Evolutionary conservation across 192 early-diverging fungal species (phyloP).

Genomic region (Entomortierella beljakovae): DNA sequence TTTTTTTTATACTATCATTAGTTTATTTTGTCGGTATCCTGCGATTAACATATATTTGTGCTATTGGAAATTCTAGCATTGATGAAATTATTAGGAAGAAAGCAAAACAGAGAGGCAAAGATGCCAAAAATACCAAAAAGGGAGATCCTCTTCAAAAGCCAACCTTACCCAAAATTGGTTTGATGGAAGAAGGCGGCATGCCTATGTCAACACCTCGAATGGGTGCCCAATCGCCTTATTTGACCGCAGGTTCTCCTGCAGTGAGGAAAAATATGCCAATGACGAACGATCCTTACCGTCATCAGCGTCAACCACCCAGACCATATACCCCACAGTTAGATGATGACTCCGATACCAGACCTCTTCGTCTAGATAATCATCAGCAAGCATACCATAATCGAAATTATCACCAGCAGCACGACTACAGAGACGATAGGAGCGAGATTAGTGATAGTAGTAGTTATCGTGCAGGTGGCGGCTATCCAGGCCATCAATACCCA

Average conservation of each 20-base stretch:
- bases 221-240: slow-evolving; percentile 21
- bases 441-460: slow-evolving; percentile 34
- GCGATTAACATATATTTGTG: too few species aligned
- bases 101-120: slow-evolving; percentile 45
- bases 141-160: slow-evolving; percentile 36
- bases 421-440: slow-evolving; percentile 34
- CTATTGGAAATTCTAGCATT: slow-evolving; percentile 57
- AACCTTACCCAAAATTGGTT: slow-evolving; percentile 47
- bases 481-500: background rate
- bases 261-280: slow-evolving; percentile 28
- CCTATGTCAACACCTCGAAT: slow-evolving; percentile 27
- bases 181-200: slow-evolving; percentile 30
- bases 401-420: too few species aligned
- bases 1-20: slow-evolving; percentile 61
- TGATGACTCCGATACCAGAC: slow-evolving; percentile 32
- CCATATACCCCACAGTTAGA: slow-evolving; percentile 46
- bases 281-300: slow-evolving; percentile 41
- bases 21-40: background rate
- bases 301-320: slow-evolving; percentile 23
- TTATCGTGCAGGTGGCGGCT: slow-evolving; percentile 2
- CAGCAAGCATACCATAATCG: slow-evolving; percentile 42
- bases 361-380: slow-evolving; percentile 42
- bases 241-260: slow-evolving; percentile 23
- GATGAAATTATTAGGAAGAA: slow-evolving; percentile 66
- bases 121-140: slow-evolving; percentile 1